Evolutionary conservation across 2,329 filamentous ascomycete species (phyloP).

Genomic region (Podosphaera fusca): DNA sequence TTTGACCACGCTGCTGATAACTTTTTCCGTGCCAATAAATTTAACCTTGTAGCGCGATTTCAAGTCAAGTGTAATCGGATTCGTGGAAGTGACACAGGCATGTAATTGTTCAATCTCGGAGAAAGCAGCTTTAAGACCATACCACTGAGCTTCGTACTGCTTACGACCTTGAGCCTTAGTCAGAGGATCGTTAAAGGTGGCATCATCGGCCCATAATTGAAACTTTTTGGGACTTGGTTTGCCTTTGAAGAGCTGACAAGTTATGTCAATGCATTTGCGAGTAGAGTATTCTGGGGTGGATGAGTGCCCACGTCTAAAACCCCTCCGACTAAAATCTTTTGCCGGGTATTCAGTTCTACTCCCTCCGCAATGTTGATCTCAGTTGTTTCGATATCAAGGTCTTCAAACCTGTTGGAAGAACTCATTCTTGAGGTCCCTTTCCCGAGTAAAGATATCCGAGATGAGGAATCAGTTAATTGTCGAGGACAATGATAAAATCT

Average conservation of each 20-base stretch:
- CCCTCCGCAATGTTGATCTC: slow-evolving; percentile 27
- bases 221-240: slow-evolving; percentile 34
- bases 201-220: slow-evolving; percentile 33
- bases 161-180: slow-evolving; percentile 31
- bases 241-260: slow-evolving; percentile 30
- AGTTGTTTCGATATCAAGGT: slow-evolving; percentile 26
- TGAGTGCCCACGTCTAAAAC: slow-evolving; percentile 26
- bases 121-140: slow-evolving; percentile 35
- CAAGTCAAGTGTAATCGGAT: slow-evolving; percentile 35
- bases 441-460: too few relatives aligned
- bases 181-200: slow-evolving; percentile 33
- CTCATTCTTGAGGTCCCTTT: too few relatives aligned
- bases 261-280: not conserved
- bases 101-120: slow-evolving; percentile 30
- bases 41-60: slow-evolving; percentile 30
- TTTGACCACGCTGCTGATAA: slow-evolving; percentile 24
- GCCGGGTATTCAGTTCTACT: slow-evolving; percentile 24
- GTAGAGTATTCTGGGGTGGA: not conserved
- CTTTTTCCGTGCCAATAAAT: slow-evolving; percentile 26
- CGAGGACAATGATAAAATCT: too few relatives aligned
- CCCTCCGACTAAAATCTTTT: slow-evolving; percentile 31
- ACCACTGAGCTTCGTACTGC: slow-evolving; percentile 27
- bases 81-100: slow-evolving; percentile 28
- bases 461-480: too few relatives aligned
- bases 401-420: not conserved